Evolutionary conservation across 257 asterid genomes (phyloP).

Genomic region (Nicotiana tabacum): DNA sequence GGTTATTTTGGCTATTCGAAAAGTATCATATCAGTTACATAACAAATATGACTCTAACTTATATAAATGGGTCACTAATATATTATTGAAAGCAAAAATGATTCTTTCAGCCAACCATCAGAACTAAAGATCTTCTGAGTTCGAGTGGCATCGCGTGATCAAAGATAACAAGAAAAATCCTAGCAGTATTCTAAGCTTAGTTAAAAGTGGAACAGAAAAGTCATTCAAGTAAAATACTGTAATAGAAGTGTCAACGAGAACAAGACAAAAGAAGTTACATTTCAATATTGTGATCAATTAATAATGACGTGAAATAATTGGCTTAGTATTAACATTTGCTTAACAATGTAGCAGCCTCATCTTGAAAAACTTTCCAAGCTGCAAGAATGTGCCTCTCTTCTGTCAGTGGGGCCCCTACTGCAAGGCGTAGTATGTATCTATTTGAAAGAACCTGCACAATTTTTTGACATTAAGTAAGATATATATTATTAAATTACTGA

Average conservation of each 20-base stretch:
- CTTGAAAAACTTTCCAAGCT: slow-evolving; percentile 71
- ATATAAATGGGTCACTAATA: not conserved
- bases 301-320: not conserved
- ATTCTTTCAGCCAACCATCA: not conserved
- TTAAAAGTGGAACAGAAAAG: not conserved
- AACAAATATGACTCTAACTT: too few species aligned
- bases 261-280: not conserved
- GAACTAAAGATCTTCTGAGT: not conserved
- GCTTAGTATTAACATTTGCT: slow-evolving; percentile 11
- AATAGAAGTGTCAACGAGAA: not conserved
- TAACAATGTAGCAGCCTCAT: slow-evolving; percentile 50
- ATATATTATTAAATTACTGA: not conserved
- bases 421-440: slow-evolving; percentile 58
- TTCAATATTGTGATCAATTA: not conserved
- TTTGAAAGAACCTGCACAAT: slow-evolving; percentile 48
- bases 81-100: not conserved
- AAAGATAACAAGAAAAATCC: not conserved
- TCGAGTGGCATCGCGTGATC: not conserved
- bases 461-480: not conserved
- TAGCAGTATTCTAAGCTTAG: not conserved
- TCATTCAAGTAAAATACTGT: not conserved
- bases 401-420: slow-evolving; percentile 81
- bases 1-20: too few species aligned
- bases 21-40: too few species aligned
- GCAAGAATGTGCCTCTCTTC: slow-evolving; percentile 69